Percentiles rank a stretch among this genome's conserved stretches.
phyloP scores from a whole-genome alignment of 768 basidiomycete species.

The Lyophyllum semitale region DNA sequence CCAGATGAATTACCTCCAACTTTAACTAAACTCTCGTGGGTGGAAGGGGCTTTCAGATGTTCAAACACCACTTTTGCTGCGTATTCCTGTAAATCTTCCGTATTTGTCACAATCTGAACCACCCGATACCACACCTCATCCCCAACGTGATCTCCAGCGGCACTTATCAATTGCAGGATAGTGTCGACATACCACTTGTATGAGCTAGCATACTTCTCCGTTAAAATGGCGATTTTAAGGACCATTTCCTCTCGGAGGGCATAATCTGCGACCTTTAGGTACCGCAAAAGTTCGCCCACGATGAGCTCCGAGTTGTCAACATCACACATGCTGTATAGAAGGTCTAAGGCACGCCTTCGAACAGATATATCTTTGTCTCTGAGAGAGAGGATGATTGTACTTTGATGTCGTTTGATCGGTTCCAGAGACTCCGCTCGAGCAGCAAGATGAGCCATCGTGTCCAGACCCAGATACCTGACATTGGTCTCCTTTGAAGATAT shows the following conservation, averaged over 20 bases:
- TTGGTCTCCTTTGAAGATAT: slow-evolving; percentile 99
- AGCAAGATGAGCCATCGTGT: slow-evolving; percentile 98
- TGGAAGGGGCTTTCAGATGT: slow-evolving; percentile 80
- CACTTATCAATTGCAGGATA: slow-evolving; percentile 91
- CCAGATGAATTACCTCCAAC: slow-evolving; percentile 71
- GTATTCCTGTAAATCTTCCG: slow-evolving; percentile 95
- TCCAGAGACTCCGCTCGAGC: slow-evolving; percentile 90
- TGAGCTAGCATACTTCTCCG: slow-evolving; percentile 97
- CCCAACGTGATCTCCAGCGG: slow-evolving; percentile 97
- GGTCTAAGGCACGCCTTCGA: slow-evolving; percentile 88
- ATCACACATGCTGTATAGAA: slow-evolving; percentile 99
- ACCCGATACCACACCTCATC: slow-evolving; percentile 99
- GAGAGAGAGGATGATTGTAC: slow-evolving; percentile 90
- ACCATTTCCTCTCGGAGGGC: slow-evolving; percentile 98
- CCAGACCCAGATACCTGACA: slow-evolving; percentile 94
- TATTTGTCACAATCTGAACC: slow-evolving; percentile 97
- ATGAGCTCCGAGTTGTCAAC: slow-evolving; percentile 94
- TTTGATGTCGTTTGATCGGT: slow-evolving; percentile 93
- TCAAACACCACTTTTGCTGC: slow-evolving; percentile 92
- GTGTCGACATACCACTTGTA: slow-evolving; percentile 99
- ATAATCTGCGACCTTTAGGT: slow-evolving; percentile 95
- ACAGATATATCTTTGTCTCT: slow-evolving; percentile 98
- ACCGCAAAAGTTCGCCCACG: slow-evolving; percentile 92
- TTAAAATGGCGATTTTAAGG: slow-evolving; percentile 95
- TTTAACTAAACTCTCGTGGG: slow-evolving; percentile 94